A percentile compares a stretch with the other conserved stretches of the same genome.
Conservation (phyloP, 1,284 basidiomycete species). For the Ceratobasidium sp. region DNA sequence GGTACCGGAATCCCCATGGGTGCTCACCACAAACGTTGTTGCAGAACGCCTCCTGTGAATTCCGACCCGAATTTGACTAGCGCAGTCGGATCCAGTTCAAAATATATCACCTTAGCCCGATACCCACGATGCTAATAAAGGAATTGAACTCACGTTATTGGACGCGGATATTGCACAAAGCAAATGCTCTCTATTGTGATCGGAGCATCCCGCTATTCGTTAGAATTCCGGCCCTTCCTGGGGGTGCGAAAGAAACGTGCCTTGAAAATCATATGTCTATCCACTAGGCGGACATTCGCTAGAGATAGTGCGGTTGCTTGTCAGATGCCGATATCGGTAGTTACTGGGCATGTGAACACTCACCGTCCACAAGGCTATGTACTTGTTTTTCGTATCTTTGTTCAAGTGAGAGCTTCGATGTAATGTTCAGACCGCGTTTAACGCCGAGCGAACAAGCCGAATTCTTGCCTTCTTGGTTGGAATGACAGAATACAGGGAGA, state of each 20-base stretch:
- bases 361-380: not conserved
- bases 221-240: not conserved
- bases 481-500: too few species aligned
- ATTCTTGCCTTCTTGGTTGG: not conserved
- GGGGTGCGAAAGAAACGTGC: not conserved
- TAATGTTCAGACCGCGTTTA: too few species aligned
- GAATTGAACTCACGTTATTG: constrained; percentile 3
- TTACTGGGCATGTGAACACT: not conserved
- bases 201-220: not conserved
- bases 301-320: not conserved
- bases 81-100: too few species aligned
- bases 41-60: not conserved
- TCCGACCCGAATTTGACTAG: not conserved
- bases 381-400: too few species aligned
- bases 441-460: too few species aligned
- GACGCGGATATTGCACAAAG: not conserved
- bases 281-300: not conserved
- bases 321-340: not conserved
- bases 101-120: too few species aligned
- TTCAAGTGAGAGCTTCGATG: too few species aligned
- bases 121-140: too few species aligned
- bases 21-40: not conserved
- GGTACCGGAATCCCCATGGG: constrained; percentile 10
- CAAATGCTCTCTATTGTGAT: not conserved
- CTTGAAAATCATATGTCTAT: not conserved